Base-by-base conservation (phyloP, 805 yeast species). In the Tetrapisispora taiwanensis region DNA sequence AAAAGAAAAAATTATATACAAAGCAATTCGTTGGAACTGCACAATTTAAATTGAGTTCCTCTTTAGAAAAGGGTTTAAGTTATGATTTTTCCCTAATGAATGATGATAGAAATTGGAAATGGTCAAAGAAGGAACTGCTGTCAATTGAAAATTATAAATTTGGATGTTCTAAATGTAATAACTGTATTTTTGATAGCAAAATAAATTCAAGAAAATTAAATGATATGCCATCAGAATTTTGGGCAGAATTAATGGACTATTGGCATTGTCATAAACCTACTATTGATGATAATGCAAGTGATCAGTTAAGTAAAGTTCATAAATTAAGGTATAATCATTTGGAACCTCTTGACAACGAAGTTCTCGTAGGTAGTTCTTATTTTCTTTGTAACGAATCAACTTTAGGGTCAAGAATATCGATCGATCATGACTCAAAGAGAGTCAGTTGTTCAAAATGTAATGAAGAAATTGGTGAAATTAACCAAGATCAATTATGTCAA, bases 211-310 rank as follows among this genome's bases (percentile, higher is more conserved):
- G 32, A 7, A 53, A 44, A 24, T 19, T 62, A 9, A 55, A 54
- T 43, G 84, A 84, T 32, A 75, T 90, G 79, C 98, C 98, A 0
- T 83, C 95, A 1, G 97, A 88, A 56, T 69, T 77, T 40, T 90
- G 98, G 98, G 78, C 82, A 13, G 98, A 90, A 59, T 67, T 92
- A 74, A 83, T 90, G 95, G 97, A 90, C 46, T 84, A 83, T 51
- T 90, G 98, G 98, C 97, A 90, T 60, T 90, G 98, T 58, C 97
- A 90, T 57, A 83, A 82, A 54, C 94, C 94, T 0, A 63, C 35
- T 47, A 46, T 22, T 9, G 27, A 22, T 7, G 28, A 46, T 43
- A 45, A 9, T 1, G 10, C 36, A 24, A 12, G 10, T 12, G n/a
- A 28, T 28, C 13, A 12, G 4, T 12, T 28, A 12, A 28, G n/a